A percentile compares a stretch with the other conserved stretches of the same genome.
phyloP scores from a whole-genome alignment of 2,329 filamentous ascomycete species.

The Neofusicoccum laricinum region DNA sequence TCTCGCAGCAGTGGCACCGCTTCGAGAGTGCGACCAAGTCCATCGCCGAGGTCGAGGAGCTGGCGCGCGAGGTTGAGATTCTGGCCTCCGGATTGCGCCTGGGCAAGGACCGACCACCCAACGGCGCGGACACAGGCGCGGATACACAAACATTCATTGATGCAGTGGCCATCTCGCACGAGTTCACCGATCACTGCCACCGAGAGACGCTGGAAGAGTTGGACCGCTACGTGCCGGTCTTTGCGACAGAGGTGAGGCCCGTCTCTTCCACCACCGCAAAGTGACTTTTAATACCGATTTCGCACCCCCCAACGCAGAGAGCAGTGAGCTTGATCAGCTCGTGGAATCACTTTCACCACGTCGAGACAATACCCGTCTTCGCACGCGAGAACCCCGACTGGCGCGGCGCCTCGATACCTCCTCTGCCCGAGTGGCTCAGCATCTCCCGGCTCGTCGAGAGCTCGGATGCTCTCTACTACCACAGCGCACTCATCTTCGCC shows the following conservation, averaged over 20 bases:
- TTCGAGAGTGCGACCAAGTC: slow-evolving; percentile 51
- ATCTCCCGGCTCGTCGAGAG: slow-evolving; percentile 51
- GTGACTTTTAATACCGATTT: background rate
- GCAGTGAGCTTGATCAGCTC: slow-evolving; percentile 55
- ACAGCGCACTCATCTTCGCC: slow-evolving; percentile 57
- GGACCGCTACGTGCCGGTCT: slow-evolving; percentile 53
- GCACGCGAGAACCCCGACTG: slow-evolving; percentile 40
- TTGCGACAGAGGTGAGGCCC: slow-evolving; percentile 49
- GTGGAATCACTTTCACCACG: slow-evolving; percentile 59
- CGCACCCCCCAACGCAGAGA: slow-evolving; percentile 33
- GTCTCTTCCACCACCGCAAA: background rate
- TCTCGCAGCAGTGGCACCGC: slow-evolving; percentile 62
- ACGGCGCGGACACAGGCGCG: slow-evolving; percentile 17
- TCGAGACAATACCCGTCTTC: slow-evolving; percentile 52
- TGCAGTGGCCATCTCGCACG: slow-evolving; percentile 59
- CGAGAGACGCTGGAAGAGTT: slow-evolving; percentile 58
- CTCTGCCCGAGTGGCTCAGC: slow-evolving; percentile 60
- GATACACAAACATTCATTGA: slow-evolving; percentile 49
- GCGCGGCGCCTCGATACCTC: slow-evolving; percentile 42
- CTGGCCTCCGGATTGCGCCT: slow-evolving; percentile 25
- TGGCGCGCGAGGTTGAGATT: slow-evolving; percentile 51
- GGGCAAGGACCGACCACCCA: slow-evolving; percentile 19
- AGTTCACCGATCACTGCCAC: slow-evolving; percentile 69
- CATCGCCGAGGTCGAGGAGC: slow-evolving; percentile 54
- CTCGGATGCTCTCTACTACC: slow-evolving; percentile 57